Percentiles rank a stretch among this genome's conserved stretches.
phyloP scores from a whole-genome alignment of 2,329 filamentous ascomycete species.

The Endocalyx cinctus region DNA sequence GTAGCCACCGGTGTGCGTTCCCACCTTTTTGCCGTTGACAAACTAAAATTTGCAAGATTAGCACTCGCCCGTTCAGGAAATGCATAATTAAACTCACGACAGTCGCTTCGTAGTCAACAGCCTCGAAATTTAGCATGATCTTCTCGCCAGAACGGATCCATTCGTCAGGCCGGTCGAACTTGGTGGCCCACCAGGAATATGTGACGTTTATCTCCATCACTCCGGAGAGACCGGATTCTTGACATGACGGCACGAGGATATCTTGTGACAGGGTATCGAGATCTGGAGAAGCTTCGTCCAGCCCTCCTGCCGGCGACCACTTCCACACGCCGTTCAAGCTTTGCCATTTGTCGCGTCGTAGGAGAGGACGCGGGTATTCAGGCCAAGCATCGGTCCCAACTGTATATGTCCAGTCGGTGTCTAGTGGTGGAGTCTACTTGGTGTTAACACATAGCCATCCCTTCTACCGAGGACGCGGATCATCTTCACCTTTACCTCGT shows the following conservation, averaged over 20 bases:
- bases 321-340: conserved; percentile 57
- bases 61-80: no score
- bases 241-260: conserved; percentile 38
- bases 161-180: conserved; percentile 42
- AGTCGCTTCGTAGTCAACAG: conserved; percentile 53
- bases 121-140: conserved; percentile 53
- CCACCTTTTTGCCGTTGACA: conserved; percentile 49
- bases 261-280: conserved; percentile 30
- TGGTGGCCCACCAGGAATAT: conserved; percentile 46
- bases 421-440: conserved; percentile 10
- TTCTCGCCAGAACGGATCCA: conserved; percentile 36
- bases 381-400: conserved; percentile 52
- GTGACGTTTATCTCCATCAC: conserved; percentile 37
- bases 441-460: conserved; percentile 4
- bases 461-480: not conserved
- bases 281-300: conserved; percentile 13
- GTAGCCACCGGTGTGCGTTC: conserved; percentile 56
- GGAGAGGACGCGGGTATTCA: conserved; percentile 53
- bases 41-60: no score
- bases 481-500: conserved; percentile 1
- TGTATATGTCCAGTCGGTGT: conserved; percentile 13
- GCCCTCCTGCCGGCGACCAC: conserved; percentile 33
- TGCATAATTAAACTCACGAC: no score
- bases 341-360: conserved; percentile 49
- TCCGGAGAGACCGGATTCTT: conserved; percentile 45